These are phyloP conservation scores for Elsinoe necatrix DNA, from an alignment of 2,329 filamentous ascomycete genomes.

Conservation along the genomic window DNA sequence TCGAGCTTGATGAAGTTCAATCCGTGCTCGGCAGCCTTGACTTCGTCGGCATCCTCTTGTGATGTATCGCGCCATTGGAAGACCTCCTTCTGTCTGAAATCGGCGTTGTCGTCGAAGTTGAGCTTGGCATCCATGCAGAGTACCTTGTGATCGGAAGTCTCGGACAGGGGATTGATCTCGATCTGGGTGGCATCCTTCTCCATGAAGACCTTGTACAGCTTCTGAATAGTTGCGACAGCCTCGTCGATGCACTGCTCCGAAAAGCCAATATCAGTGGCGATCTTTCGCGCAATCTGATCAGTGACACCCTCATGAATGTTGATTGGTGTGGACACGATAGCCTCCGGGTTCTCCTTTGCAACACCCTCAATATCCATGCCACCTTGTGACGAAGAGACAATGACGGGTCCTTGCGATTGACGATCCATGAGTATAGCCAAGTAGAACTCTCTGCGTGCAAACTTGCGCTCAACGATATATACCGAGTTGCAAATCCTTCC, in stretches of 20 bases:
- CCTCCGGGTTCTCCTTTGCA: conserved; percentile 93
- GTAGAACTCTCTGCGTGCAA: conserved; percentile 97
- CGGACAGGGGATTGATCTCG: conserved; percentile 97
- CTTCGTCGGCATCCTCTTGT: conserved; percentile 96
- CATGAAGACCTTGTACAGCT: conserved; percentile 97
- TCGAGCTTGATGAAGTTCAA: conserved; percentile 99
- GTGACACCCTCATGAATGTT: conserved; percentile 94
- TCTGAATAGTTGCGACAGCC: conserved; percentile 93
- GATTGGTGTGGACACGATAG: conserved; percentile 88
- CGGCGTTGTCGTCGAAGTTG: conserved; percentile 96
- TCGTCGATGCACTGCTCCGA: conserved; percentile 95
- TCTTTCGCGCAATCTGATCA: conserved; percentile 83
- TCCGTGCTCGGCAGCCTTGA: conserved; percentile 85
- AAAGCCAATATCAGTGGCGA: conserved; percentile 89
- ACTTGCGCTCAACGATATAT: conserved; percentile 99
- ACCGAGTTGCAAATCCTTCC: conserved; percentile 95
- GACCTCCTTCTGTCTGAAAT: conserved; percentile 94
- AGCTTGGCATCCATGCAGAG: conserved; percentile 99
- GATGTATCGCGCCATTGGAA: conserved; percentile 89
- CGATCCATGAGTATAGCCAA: conserved; percentile 98
- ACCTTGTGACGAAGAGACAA: conserved; percentile 95
- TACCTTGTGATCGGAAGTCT: conserved; percentile 97
- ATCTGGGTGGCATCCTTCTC: conserved; percentile 99
- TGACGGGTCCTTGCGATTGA: conserved; percentile 79
- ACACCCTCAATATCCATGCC: conserved; percentile 99